phyloP scores from a whole-genome alignment of 805 yeast species.

The Candida nonsorbophila region DNA sequence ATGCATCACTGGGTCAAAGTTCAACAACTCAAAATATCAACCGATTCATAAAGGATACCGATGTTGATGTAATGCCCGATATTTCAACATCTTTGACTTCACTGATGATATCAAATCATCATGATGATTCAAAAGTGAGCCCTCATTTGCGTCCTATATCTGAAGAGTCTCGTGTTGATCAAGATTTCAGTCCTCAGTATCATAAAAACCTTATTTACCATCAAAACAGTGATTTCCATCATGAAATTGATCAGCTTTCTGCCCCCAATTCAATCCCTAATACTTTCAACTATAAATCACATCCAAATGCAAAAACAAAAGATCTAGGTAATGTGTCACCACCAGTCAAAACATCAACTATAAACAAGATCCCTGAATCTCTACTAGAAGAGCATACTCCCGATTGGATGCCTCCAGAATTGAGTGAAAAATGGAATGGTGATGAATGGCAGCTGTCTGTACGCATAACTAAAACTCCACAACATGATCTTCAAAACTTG shows the following conservation, averaged over 20 bases:
- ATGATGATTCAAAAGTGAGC: not conserved
- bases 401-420: constrained; percentile 39
- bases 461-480: constrained; percentile 13
- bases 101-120: not conserved
- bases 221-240: constrained; percentile 26
- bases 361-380: constrained; percentile 6
- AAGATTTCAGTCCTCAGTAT: too few relatives aligned
- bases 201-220: constrained; percentile 28
- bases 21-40: constrained; percentile 16
- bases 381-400: constrained; percentile 18
- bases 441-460: constrained; percentile 16
- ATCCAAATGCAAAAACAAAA: constrained; percentile 40
- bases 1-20: constrained; percentile 12
- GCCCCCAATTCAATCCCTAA: constrained; percentile 29
- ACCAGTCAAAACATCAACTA: constrained; percentile 21
- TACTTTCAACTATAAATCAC: constrained; percentile 40
- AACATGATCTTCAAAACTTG: constrained; percentile 4
- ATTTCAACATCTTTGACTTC: constrained; percentile 14
- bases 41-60: constrained; percentile 23
- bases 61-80: constrained; percentile 19
- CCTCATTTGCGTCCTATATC: too few relatives aligned
- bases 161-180: constrained; percentile 2
- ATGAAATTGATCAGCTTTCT: constrained; percentile 10
- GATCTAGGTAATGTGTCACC: constrained; percentile 7
- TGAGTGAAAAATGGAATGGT: constrained; percentile 27